Evolutionary conservation across 2,329 filamentous ascomycete genomes (phyloP).

Genomic region (Xylariaceae sp.): DNA sequence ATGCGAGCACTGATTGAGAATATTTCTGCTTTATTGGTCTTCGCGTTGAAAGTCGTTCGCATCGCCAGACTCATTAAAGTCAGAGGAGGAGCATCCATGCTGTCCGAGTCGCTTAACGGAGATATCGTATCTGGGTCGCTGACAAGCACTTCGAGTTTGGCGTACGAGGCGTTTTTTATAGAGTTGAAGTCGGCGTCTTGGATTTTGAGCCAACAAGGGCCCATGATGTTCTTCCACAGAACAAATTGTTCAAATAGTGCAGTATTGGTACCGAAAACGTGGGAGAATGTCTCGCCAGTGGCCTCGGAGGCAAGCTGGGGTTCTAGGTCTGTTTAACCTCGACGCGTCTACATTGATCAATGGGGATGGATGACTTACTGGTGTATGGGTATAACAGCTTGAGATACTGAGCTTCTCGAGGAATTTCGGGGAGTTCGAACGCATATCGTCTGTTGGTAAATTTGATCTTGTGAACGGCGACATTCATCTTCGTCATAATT

Average conservation of each 20-base stretch:
- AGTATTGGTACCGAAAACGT: constrained; percentile 89
- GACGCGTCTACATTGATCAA: background rate
- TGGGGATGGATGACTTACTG: constrained; percentile 43
- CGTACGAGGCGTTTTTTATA: constrained; percentile 91
- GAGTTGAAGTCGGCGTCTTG: constrained; percentile 76
- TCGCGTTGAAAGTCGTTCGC: constrained; percentile 80
- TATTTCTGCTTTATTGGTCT: constrained; percentile 95
- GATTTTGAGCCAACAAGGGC: constrained; percentile 94
- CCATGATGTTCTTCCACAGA: constrained; percentile 98
- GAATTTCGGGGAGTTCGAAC: constrained; percentile 83
- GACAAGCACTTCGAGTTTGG: constrained; percentile 86
- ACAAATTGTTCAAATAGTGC: constrained; percentile 97
- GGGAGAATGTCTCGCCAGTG: constrained; percentile 84
- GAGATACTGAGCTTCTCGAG: constrained; percentile 83
- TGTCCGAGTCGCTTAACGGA: constrained; percentile 70
- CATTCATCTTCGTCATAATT: constrained; percentile 81
- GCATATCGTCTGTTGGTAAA: constrained; percentile 85
- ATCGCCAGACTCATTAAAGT: constrained; percentile 95
- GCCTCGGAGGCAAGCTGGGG: constrained; percentile 64
- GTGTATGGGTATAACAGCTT: constrained; percentile 96
- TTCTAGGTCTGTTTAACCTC: constrained; percentile 40
- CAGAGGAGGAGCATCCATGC: constrained; percentile 74
- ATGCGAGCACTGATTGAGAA: constrained; percentile 85
- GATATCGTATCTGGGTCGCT: constrained; percentile 72
- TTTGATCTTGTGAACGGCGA: constrained; percentile 92